These are phyloP conservation scores for Lasiosphaeriaceae sp. DNA, from an alignment of 495 filamentous ascomycete species.

Conservation along the genomic window DNA sequence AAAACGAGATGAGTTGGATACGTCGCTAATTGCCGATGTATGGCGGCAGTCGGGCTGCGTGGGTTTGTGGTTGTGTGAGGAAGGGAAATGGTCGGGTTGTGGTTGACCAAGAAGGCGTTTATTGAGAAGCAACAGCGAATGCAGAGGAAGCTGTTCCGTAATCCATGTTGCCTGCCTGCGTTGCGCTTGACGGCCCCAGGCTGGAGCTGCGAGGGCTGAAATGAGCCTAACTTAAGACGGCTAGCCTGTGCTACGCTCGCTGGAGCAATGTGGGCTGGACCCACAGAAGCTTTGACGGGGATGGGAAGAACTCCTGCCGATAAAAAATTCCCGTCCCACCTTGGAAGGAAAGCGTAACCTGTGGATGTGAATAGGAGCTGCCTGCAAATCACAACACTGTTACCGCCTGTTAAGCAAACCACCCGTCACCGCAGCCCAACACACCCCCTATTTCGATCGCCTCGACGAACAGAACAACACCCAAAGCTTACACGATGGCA, in stretches of 20 bases:
- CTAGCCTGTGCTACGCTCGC: constrained; percentile 7
- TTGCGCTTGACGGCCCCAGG: constrained; percentile 18
- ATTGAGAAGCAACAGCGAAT: constrained; percentile 8
- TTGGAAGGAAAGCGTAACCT: constrained; percentile 13
- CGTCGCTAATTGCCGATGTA: no score
- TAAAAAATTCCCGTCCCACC: constrained; percentile 32
- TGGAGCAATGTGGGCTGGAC: neutral
- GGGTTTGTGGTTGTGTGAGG: constrained; percentile 15
- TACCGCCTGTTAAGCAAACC: constrained; percentile 9
- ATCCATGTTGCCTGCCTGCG: constrained; percentile 33
- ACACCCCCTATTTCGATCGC: constrained; percentile 4
- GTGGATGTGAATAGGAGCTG: constrained; percentile 19
- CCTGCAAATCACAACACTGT: constrained; percentile 14
- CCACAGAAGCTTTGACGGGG: neutral
- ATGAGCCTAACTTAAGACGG: constrained; percentile 14
- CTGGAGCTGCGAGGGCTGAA: constrained; percentile 29
- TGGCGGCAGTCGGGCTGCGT: neutral
- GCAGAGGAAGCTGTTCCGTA: constrained; percentile 29
- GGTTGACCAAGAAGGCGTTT: constrained; percentile 12
- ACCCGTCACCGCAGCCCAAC: constrained; percentile 9
- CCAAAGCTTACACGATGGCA: constrained; percentile 56
- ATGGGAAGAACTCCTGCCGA: constrained; percentile 29
- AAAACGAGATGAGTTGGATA: no score
- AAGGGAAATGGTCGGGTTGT: constrained; percentile 9
- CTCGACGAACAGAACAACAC: neutral